A percentile compares a stretch with the other conserved stretches of the same genome.
Conservation (phyloP, 306 rosid species). For the Trifolium dubium region DNA sequence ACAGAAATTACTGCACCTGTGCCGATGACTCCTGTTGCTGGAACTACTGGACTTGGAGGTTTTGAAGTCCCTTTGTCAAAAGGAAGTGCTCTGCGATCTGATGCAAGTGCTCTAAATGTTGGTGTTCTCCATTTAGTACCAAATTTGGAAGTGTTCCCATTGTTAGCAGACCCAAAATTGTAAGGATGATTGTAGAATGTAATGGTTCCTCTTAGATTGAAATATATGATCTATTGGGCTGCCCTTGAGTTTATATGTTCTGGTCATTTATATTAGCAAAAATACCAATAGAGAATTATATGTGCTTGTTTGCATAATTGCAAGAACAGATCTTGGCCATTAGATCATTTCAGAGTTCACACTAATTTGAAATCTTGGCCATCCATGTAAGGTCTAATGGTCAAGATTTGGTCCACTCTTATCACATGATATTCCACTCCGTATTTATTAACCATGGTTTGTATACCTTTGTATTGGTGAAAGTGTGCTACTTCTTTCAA, state of each 20-base stretch:
- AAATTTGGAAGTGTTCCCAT: conserved; percentile 92
- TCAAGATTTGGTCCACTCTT: conserved; percentile 31
- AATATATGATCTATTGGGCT: conserved; percentile 22
- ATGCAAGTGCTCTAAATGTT: conserved; percentile 93
- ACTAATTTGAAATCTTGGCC: conserved; percentile 15
- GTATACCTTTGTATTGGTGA: conserved; percentile 18
- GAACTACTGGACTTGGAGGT: conserved; percentile 99
- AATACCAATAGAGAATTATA: conserved; percentile 26
- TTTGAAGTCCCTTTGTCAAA: conserved; percentile 93
- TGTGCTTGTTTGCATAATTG: not conserved
- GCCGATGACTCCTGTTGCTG: conserved; percentile 89
- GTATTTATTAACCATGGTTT: conserved; percentile 13
- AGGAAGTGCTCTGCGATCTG: conserved; percentile 86
- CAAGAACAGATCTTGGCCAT: conserved; percentile 16
- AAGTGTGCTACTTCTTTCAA: conserved; percentile 4
- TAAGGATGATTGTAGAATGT: conserved; percentile 46
- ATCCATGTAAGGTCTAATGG: conserved; percentile 5
- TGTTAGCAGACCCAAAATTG: conserved; percentile 82
- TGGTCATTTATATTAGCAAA: conserved; percentile 30
- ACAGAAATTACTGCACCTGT: conserved; percentile 99
- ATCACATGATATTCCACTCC: conserved; percentile 1
- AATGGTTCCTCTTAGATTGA: conserved; percentile 16
- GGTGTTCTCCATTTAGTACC: conserved; percentile 98
- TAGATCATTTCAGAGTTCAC: not conserved
- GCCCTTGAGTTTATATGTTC: conserved; percentile 27